Base-by-base conservation (phyloP, 176 grass and related monocot species). In the Triticum turgidum region DNA sequence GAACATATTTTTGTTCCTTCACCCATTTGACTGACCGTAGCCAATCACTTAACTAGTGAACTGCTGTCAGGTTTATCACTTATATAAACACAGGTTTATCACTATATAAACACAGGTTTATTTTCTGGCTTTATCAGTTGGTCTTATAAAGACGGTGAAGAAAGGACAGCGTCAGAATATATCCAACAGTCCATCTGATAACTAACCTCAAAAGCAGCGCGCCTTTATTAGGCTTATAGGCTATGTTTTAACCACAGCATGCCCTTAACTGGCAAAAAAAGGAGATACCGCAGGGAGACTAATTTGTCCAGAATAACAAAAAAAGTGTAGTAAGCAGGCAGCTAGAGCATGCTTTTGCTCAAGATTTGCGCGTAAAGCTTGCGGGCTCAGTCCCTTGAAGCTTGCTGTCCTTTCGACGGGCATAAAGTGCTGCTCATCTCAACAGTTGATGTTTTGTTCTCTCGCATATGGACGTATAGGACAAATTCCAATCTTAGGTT, bases 331-430 rank as follows among this genome's bases (percentile, higher is more conserved):
- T 81, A 14, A 56, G 24, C 72, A 80, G 77, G 15, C 21, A 78
- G 3, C 34, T 49, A 45, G 27, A 62, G 12, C 61, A 61, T 76
- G 21, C 35, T 81, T 80, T 77, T 11, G 7, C 69, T 14, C 13
- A 61, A 61, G 61, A 89, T 76, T 61, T 81, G 45, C 62, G 21
- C 20, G 7, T 61, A 41, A 80, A 89, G 56, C 39, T 79, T 39
- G 39, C 39, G 10, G 49, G 38, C 21, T 25, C 44, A 21, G 29
- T 22, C 71, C 78, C 51, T 30, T 77, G 86, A 89, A 86, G 78
- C 71, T 82, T 39, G 37, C 7, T 63, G 88, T 86, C 83, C 7
- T 90, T 86, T 82, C 62, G 14, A 37, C 34, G 11, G 20, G 77
- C 45, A 69, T 85, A 85, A 76, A 81, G 69, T 32, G 82, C 18